Conservation (phyloP, 148 eudicot genomes). For the Nyssa sinensis region DNA sequence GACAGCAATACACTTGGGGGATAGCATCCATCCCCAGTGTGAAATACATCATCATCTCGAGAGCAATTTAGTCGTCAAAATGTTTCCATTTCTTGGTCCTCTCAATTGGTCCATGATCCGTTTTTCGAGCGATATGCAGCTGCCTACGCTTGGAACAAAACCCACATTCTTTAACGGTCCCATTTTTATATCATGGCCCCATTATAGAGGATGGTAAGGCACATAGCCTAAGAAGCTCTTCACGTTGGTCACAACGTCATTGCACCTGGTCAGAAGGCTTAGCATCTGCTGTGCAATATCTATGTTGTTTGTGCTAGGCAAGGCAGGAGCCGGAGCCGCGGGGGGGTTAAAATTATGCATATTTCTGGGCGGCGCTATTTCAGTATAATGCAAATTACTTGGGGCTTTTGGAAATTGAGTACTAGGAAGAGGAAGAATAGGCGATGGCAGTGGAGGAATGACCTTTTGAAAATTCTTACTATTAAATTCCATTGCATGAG, state of each 20-base stretch:
- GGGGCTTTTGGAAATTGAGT: conserved; percentile 23
- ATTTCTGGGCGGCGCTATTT: conserved; percentile 27
- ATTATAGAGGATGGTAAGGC: conserved; percentile 72
- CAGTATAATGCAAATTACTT: conserved; percentile 27
- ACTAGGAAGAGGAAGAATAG: conserved; percentile 36
- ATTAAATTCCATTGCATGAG: conserved; percentile 53
- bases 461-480: conserved; percentile 54
- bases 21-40: too few species aligned
- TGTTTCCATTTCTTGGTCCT: too few species aligned
- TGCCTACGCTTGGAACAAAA: too few species aligned
- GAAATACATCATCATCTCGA: not conserved
- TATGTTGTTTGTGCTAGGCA: conserved; percentile 6
- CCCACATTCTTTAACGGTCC: too few species aligned
- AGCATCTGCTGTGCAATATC: conserved; percentile 72
- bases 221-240: conserved; percentile 52
- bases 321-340: not conserved
- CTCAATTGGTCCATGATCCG: too few species aligned
- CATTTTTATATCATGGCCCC: not conserved
- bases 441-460: conserved; percentile 35
- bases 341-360: conserved; percentile 22
- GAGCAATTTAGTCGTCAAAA: not conserved
- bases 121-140: too few species aligned
- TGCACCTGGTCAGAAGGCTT: conserved; percentile 57
- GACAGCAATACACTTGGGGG: not conserved
- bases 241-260: conserved; percentile 59